Conservation (phyloP, 306 rosid species). For the Casuarina glauca region DNA sequence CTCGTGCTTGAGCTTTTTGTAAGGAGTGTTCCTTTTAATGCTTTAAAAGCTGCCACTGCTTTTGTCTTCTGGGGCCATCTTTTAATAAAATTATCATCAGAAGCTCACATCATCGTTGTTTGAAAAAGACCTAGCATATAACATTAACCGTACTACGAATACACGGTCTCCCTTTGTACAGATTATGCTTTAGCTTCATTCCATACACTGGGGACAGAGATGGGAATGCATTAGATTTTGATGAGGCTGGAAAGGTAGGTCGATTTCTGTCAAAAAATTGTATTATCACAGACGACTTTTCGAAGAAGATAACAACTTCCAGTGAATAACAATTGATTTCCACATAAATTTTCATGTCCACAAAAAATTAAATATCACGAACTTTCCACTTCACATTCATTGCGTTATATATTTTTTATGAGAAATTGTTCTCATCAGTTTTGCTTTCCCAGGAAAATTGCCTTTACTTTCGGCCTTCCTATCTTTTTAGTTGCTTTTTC, state of each 20-base stretch:
- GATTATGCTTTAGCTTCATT: not conserved
- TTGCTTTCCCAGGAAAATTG: not conserved
- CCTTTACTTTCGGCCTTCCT: not conserved
- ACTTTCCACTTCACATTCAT: too few relatives aligned
- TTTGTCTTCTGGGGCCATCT: too few relatives aligned
- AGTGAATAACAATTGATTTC: not conserved
- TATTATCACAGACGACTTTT: not conserved
- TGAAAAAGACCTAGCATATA: not conserved
- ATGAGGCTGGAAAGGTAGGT: too few relatives aligned
- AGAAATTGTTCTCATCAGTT: not conserved
- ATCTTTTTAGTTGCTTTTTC: constrained; percentile 7
- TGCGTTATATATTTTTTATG: not conserved
- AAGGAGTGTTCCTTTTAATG: too few relatives aligned
- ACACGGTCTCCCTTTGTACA: too few relatives aligned
- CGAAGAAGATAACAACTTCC: not conserved
- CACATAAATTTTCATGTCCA: not conserved
- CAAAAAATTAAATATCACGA: not conserved
- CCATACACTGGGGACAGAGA: not conserved
- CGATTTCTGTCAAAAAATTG: too few relatives aligned
- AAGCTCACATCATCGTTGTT: too few relatives aligned
- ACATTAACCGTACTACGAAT: not conserved
- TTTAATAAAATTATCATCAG: too few relatives aligned
- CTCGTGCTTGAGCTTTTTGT: too few relatives aligned
- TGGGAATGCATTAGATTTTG: too few relatives aligned
- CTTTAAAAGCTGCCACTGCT: too few relatives aligned